Evolutionary conservation across 495 filamentous ascomycete genomes (phyloP).

Genomic region (Talaromyces wortmannii): DNA sequence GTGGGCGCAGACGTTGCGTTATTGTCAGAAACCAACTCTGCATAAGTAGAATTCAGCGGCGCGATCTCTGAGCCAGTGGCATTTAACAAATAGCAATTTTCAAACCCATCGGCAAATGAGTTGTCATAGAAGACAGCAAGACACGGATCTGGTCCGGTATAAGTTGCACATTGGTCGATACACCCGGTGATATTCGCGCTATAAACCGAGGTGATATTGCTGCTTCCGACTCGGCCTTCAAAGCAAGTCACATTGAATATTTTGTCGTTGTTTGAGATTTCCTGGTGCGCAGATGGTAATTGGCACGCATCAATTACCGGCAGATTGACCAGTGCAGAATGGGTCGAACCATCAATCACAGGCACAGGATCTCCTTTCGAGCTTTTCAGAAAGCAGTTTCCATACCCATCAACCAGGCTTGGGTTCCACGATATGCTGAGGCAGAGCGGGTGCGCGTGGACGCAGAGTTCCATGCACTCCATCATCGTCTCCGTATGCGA

Average conservation of each 20-base stretch:
- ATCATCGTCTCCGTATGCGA: constrained; percentile 1
- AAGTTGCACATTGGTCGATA: constrained; percentile 1
- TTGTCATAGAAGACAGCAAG: constrained; percentile 3
- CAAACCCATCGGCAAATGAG: constrained; percentile 1
- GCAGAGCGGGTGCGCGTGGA: not conserved
- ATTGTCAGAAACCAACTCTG: not conserved
- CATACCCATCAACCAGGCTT: not conserved
- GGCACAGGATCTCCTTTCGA: not conserved
- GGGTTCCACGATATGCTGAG: not conserved
- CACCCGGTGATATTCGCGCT: constrained; percentile 1
- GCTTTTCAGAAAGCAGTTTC: constrained; percentile 3
- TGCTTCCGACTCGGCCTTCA: not conserved
- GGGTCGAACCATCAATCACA: not conserved
- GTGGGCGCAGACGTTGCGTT: too few relatives aligned
- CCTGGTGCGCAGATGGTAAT: not conserved
- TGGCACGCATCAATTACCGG: not conserved
- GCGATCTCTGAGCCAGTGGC: not conserved
- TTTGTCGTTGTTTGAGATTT: not conserved
- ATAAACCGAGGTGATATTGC: not conserved
- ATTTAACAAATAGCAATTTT: constrained; percentile 2
- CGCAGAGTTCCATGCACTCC: constrained; percentile 2
- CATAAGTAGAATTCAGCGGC: constrained; percentile 1
- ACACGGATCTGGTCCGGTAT: not conserved
- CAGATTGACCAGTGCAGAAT: not conserved
- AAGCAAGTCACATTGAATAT: constrained; percentile 1